Conservation (phyloP, 768 basidiomycete species). For the Trametes coccinea region DNA sequence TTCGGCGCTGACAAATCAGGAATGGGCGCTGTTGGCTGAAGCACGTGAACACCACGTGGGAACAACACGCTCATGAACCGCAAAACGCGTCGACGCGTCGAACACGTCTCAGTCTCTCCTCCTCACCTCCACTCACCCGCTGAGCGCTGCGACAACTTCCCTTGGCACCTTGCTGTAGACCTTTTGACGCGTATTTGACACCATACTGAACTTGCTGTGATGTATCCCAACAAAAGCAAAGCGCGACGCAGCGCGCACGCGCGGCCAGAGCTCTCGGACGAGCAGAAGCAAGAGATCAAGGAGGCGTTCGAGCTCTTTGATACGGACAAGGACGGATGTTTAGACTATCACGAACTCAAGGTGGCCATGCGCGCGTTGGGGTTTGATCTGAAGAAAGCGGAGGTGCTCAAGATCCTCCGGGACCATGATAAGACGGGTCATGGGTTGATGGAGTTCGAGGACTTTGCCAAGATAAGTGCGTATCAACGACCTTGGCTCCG, state of each 20-base stretch:
- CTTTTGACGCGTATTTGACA: conserved; percentile 1
- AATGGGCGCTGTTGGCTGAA: not conserved
- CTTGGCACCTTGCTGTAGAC: not conserved
- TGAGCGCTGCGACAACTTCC: not conserved
- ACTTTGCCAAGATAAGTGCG: conserved; percentile 90
- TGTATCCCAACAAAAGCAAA: conserved; percentile 61
- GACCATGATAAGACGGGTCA: conserved; percentile 87
- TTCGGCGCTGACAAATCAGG: not conserved
- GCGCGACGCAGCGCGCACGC: conserved; percentile 57
- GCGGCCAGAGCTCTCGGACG: conserved; percentile 83
- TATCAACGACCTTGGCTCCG: conserved; percentile 28
- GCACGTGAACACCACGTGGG: conserved; percentile 10
- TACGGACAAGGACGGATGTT: conserved; percentile 93
- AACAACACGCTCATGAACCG: not conserved
- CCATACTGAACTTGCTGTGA: not conserved
- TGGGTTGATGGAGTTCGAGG: conserved; percentile 87
- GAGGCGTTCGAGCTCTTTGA: conserved; percentile 99
- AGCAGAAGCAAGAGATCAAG: conserved; percentile 94
- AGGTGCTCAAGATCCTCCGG: conserved; percentile 90
- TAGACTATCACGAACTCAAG: conserved; percentile 99
- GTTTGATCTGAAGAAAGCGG: conserved; percentile 97
- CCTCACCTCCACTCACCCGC: not conserved
- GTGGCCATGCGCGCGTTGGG: conserved; percentile 98
- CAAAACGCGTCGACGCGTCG: conserved; percentile 16
- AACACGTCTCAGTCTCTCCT: conserved; percentile 8